Percentiles rank a stretch among this genome's conserved stretches.
Evolutionary conservation across 1,284 basidiomycete genomes (phyloP).

Genomic region (Malassezia yamatoensis): DNA sequence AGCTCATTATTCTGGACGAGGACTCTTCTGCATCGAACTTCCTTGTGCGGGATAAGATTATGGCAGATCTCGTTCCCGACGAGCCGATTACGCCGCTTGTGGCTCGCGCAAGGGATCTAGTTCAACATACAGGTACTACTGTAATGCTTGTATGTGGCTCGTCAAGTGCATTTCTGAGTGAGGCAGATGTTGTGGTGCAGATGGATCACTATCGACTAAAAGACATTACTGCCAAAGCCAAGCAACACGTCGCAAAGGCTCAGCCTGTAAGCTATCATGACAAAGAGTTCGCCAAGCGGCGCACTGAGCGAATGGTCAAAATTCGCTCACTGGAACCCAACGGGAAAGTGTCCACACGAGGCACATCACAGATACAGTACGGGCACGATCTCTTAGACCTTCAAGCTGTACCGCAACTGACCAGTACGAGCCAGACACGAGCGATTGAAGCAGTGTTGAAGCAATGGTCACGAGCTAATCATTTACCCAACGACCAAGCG

Average conservation of each 20-base stretch:
- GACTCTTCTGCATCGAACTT: slow-evolving; percentile 20
- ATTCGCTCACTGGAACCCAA: neutral
- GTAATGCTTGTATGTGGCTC: slow-evolving; percentile 19
- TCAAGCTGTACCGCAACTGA: slow-evolving; percentile 10
- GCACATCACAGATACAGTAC: neutral
- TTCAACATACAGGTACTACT: neutral
- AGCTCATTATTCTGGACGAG: slow-evolving; percentile 18
- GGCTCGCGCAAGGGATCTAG: slow-evolving; percentile 6
- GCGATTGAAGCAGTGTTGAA: slow-evolving; percentile 12
- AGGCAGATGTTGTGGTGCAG: slow-evolving; percentile 16
- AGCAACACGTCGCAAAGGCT: neutral
- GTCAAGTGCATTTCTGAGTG: slow-evolving; percentile 10
- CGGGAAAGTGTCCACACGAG: slow-evolving; percentile 2
- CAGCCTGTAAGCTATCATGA: neutral
- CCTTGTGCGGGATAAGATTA: slow-evolving; percentile 11
- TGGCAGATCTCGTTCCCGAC: slow-evolving; percentile 14
- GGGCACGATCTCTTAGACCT: slow-evolving; percentile 3
- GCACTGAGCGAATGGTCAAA: neutral
- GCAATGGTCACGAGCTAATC: neutral
- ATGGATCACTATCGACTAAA: slow-evolving; percentile 16
- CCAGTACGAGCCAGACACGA: slow-evolving; percentile 13
- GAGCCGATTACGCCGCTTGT: slow-evolving; percentile 20
- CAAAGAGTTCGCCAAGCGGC: neutral
- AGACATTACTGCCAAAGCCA: slow-evolving; percentile 7
- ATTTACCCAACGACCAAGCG: no score